Evolutionary conservation across 371 early-diverging fungal species (phyloP).

Genomic region (Parasitella parasitica): DNA sequence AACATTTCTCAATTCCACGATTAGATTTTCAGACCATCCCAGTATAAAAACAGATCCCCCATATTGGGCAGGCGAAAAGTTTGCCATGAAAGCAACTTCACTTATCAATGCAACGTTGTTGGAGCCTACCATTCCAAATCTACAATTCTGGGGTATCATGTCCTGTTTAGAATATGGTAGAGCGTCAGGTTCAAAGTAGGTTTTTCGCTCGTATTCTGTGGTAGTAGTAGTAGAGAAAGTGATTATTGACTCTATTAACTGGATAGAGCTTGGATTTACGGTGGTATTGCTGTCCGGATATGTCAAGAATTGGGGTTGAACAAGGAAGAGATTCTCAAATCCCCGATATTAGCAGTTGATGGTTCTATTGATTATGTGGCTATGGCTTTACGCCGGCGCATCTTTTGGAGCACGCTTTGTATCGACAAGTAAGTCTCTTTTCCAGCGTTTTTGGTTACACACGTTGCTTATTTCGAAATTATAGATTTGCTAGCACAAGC

Average conservation of each 20-base stretch:
- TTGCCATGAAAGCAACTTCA: conserved; percentile 42
- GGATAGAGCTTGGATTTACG: conserved; percentile 62
- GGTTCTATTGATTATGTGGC: conserved; percentile 48
- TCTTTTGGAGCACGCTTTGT: conserved; percentile 60
- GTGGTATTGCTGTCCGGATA: conserved; percentile 62
- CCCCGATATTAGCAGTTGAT: conserved; percentile 31
- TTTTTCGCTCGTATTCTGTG: background rate
- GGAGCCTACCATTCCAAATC: conserved; percentile 54
- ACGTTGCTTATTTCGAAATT: background rate
- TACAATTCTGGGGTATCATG: conserved; percentile 62
- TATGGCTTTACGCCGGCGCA: conserved; percentile 55
- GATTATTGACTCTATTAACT: background rate
- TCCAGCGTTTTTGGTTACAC: too few species aligned
- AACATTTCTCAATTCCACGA: too few species aligned
- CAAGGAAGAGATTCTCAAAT: conserved; percentile 46
- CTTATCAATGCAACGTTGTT: conserved; percentile 45
- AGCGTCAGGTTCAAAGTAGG: conserved; percentile 54
- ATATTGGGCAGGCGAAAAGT: conserved; percentile 47
- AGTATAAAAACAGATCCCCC: conserved; percentile 46
- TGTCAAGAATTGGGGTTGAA: conserved; percentile 60
- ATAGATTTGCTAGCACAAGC: conserved; percentile 47
- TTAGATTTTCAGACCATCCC: conserved; percentile 49
- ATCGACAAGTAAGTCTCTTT: conserved; percentile 50
- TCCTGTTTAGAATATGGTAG: conserved; percentile 62
- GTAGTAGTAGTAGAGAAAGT: background rate